A percentile compares a stretch with the other conserved stretches of the same genome.
phyloP scores from a whole-genome alignment of 208 protist species.

The Acanthamoeba sp. region DNA sequence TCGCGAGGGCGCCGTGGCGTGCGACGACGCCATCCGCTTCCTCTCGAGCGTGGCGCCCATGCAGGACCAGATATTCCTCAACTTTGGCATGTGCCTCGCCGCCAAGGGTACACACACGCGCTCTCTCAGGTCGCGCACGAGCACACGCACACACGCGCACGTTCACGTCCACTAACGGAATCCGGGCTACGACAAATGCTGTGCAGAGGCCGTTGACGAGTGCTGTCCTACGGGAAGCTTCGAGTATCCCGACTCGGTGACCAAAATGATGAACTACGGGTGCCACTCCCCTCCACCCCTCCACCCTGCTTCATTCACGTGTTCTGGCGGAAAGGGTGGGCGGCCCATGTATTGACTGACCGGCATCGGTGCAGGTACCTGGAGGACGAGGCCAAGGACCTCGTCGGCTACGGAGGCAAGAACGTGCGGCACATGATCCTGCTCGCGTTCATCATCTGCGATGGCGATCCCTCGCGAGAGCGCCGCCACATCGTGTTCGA shows the following conservation, averaged over 20 bases:
- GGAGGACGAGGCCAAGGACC: constrained; percentile 37
- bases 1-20: not conserved
- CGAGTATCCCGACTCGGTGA: constrained; percentile 32
- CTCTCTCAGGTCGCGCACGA: not conserved
- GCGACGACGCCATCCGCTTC: constrained; percentile 44
- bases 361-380: too few relatives aligned
- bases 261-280: constrained; percentile 40
- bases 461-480: not conserved
- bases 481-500: constrained; percentile 28
- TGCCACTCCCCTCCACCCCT: too few relatives aligned
- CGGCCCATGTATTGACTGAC: not conserved
- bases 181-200: not conserved
- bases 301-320: too few relatives aligned
- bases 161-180: too few relatives aligned
- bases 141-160: not conserved
- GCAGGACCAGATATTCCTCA: not conserved
- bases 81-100: constrained; percentile 65
- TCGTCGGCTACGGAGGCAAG: constrained; percentile 52
- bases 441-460: constrained; percentile 12
- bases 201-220: constrained; percentile 40
- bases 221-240: constrained; percentile 6
- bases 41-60: not conserved
- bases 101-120: constrained; percentile 1
- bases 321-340: not conserved
- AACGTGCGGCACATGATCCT: constrained; percentile 27